Evolutionary conservation across 192 early-diverging fungal species (phyloP), one percentile per base, ranked within the genome.

Genomic region (Haplosporangium gracile): DNA sequence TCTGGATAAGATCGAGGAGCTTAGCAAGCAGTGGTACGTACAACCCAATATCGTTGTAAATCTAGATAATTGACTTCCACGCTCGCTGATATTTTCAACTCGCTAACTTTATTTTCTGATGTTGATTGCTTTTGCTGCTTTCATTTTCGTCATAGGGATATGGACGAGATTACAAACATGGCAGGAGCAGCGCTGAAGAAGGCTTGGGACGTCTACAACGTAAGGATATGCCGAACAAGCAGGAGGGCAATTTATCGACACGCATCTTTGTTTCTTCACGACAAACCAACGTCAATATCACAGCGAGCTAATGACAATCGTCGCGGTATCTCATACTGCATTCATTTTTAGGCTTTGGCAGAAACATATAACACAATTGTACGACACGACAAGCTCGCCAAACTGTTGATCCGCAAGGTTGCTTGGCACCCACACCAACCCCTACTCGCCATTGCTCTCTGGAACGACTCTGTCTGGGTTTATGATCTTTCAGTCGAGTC

Each of bases 391-490:
- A 80, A 76, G 68, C 72, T 86, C 7, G 84, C 84, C 40, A 80
- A 86, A 60, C 72, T 86, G 9, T 76, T 89, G 20, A 85, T 96
- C 69, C 87, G 85, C 43, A 90, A 89, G n/a, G 81, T 96, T 5
- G 95, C 95, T 0, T 97, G 95, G 94, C 96, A 97, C 65, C 94
- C 92, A 29, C 90, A 95, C 75, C 89, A 91, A 47, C 91, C 93
- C 13, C 78, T 95, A 4, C 71, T 97, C 29, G 95, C 95, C 5
- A 88, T 97, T 68, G 93, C 92, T 0, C 94, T 95, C 74, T 88
- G 92, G 78, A 90, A 93, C 20, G 91, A 95, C 77, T 85, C 88
- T 38, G 82, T 96, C 0, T 94, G 94, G 82, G 71, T 97, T 24
- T 97, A 95, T 75, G 94, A 96, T 75, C 74, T 93, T 57, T 89